phyloP scores from a whole-genome alignment of 2,329 filamentous ascomycete species.

The Nemania sp. region DNA sequence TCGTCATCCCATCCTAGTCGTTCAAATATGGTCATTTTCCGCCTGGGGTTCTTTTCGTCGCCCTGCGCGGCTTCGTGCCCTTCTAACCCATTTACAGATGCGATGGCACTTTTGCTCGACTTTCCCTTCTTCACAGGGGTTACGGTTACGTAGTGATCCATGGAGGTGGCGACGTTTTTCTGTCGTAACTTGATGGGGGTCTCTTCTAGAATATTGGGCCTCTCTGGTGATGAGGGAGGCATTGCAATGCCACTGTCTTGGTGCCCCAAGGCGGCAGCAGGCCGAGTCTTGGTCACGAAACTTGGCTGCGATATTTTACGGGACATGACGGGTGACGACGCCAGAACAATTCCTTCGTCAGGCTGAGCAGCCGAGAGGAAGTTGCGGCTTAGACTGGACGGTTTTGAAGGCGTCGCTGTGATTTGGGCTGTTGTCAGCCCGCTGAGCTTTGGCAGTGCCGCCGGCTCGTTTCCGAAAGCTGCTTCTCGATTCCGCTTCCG shows the following conservation, averaged over 20 bases:
- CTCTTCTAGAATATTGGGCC: constrained; percentile 30
- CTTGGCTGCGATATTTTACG: constrained; percentile 32
- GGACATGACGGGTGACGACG: constrained; percentile 39
- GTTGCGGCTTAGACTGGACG: constrained; percentile 22
- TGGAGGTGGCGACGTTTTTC: constrained; percentile 25
- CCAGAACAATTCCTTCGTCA: constrained; percentile 38
- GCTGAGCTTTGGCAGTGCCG: constrained; percentile 37
- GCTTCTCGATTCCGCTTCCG: constrained; percentile 41
- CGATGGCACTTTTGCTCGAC: constrained; percentile 6
- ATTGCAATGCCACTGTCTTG: constrained; percentile 40
- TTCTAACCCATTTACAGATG: neutral
- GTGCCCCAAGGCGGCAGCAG: constrained; percentile 26
- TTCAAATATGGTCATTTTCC: constrained; percentile 55
- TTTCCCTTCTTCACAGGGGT: constrained; percentile 35
- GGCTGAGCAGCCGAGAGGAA: constrained; percentile 31
- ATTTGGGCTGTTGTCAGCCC: constrained; percentile 22
- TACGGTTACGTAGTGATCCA: constrained; percentile 29
- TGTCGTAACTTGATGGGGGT: constrained; percentile 46
- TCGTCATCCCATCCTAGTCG: constrained; percentile 64
- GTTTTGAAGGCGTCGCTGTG: constrained; percentile 34
- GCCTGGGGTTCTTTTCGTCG: constrained; percentile 29
- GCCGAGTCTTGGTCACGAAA: constrained; percentile 24
- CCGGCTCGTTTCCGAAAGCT: constrained; percentile 41
- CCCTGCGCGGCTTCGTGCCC: constrained; percentile 10
- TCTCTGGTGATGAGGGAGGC: constrained; percentile 38